phyloP scores from a whole-genome alignment of 2,329 filamentous ascomycete species.

The Lizonia empirigonia region DNA sequence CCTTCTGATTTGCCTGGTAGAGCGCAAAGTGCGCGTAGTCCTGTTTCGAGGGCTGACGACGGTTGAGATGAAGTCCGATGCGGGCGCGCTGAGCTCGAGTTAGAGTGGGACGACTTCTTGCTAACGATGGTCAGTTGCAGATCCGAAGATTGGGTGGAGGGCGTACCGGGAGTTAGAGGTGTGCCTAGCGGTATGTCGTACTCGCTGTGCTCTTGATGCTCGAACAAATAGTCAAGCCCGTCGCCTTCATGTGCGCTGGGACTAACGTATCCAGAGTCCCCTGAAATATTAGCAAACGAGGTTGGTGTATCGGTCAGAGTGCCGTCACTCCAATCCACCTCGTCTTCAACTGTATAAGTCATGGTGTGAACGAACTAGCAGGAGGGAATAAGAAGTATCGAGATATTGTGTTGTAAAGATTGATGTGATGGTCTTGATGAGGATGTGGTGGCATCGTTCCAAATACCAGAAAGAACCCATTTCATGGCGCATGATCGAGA shows the following conservation, averaged over 20 bases:
- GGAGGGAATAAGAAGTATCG: not conserved
- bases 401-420: not conserved
- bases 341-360: conserved; percentile 25
- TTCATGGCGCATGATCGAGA: not conserved
- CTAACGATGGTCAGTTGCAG: not conserved
- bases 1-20: conserved; percentile 36
- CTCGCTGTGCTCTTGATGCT: not conserved
- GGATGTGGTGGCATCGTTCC: not conserved
- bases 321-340: conserved; percentile 36
- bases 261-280: not conserved
- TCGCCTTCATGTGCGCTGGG: not conserved
- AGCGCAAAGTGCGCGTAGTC: conserved; percentile 28
- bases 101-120: not conserved
- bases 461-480: not conserved
- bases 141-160: not conserved
- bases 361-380: conserved; percentile 3
- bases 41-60: conserved; percentile 22
- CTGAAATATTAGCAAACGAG: not conserved
- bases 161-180: conserved; percentile 18
- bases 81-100: conserved; percentile 14
- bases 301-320: conserved; percentile 12
- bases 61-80: conserved; percentile 14
- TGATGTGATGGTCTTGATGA: not conserved
- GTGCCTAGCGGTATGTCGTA: conserved; percentile 1
- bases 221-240: not conserved